Base-by-base conservation (phyloP, 257 asterid genomes). In the Jaltomata sinuosa region DNA sequence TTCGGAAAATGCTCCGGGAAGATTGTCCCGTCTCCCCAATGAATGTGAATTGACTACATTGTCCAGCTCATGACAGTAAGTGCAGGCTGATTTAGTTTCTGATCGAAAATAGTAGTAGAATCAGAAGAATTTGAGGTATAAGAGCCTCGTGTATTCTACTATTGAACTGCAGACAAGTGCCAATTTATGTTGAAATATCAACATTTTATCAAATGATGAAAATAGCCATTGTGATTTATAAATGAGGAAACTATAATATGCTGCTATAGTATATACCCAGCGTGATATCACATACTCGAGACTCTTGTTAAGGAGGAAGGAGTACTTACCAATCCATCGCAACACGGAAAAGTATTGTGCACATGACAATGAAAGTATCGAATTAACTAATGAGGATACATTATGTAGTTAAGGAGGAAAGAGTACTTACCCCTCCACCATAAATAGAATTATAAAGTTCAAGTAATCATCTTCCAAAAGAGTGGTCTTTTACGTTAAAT, bases 1-100 rank as follows among this genome's bases (percentile, higher is more conserved):
- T 93, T 93, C 40, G 97, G 97, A 71, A 84, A 78, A 84, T 93
- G 97, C 90, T 85, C 93, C 0, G 97, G 97, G 36, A 93, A 91
- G 90, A 87, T 93, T 84, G 72, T 91, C 81, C 92, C 95, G 12
- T 89, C 95, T 7, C 91, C 76, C 59, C 62, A 27, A 5, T 49
- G 45, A 77, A 18, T 29, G 25, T 49, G 45, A 77, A n/a, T 4
- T 29, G 25, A n/a, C 59, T 29, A 49, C 62, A 49, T 49, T 49
- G 19, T 18, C 38, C 11, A 47, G 62, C 29, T 59, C 29, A 25
- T 45, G 59, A 49, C 40, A 76, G 32, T 19, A 15, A 76, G 25
- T 76, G 59, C 55, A 76, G 40, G 16, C 27, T 40, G 34, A 11
- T 71, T 29, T 77, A 61, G 38, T 27, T 74, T 27, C 82, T 16